Evolutionary conservation across 805 yeast species (phyloP), one percentile per base, ranked within the genome.

Genomic region (Pichia pseudocactophila): DNA sequence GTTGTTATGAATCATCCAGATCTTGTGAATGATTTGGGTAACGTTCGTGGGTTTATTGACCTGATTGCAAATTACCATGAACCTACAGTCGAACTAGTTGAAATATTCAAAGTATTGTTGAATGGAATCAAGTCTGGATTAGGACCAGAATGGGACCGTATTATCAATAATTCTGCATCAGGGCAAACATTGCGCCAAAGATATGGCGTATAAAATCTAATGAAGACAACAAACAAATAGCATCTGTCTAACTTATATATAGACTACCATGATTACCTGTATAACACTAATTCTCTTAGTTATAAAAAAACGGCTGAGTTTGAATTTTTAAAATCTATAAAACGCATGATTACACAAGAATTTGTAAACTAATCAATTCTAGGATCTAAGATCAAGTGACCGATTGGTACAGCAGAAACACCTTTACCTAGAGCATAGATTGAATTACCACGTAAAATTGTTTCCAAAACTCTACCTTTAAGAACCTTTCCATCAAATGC

Each of bases 401-500:
- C 94, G 56, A 74, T 51, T 6, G 92, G 77, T 8, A 63, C 56
- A 19, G 68, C 65, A 1, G 78, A 69, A 44, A 71, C 77, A 3
- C 89, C 89, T 39, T 63, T 61, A 5, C 69, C 69, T 30, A 65
- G 58, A 5, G 74, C 74, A 60, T 73, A 90, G 13, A 84, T 81
- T 0, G 78, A 66, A 34, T 71, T 65, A 3, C 97, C 97, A 50
- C 96, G 70, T 13, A 90, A 69, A 37, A 84, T 66, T 0, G 97
- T 87, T 60, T 82, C 89, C 39, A 79, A 65, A 7, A 89, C 94
- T 45, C 78, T 70, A 19, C 97, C 97, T 33, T 61, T 64, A 47
- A 87, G 66, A 40, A 68, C 60, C 64, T 67, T 68, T 4, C 95
- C 95, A 54, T 85, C 71, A 58, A 86, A 90, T 0, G 96, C 95